Evolutionary conservation across 768 basidiomycete species (phyloP).

Genomic region (Boletus sp.): DNA sequence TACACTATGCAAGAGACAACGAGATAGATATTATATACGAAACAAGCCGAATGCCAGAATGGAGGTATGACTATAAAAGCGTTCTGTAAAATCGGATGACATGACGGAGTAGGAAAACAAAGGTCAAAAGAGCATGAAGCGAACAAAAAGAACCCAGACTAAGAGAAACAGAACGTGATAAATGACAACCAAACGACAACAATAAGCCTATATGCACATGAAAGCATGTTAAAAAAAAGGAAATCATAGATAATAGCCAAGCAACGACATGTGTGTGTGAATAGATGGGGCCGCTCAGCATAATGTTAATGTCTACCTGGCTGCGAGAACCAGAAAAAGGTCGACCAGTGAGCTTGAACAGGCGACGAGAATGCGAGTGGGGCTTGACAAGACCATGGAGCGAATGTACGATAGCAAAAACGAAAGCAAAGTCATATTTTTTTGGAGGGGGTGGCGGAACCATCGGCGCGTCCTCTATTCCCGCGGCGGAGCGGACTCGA

Average conservation of each 20-base stretch:
- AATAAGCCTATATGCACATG: constrained; percentile 27
- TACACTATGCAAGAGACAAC: constrained; percentile 26
- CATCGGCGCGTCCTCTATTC: constrained; percentile 24
- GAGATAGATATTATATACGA: constrained; percentile 34
- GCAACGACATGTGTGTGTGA: constrained; percentile 16
- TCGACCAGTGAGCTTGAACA: constrained; percentile 12
- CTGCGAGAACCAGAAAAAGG: constrained; percentile 6
- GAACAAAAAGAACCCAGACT: constrained; percentile 10
- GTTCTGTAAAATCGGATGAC: constrained; percentile 17
- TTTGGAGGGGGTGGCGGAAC: constrained; percentile 8
- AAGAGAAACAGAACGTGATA: constrained; percentile 20
- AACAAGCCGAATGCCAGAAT: constrained; percentile 19
- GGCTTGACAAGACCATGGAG: constrained; percentile 21
- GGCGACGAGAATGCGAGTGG: constrained; percentile 21
- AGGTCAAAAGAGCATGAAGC: constrained; percentile 4
- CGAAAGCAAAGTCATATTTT: constrained; percentile 31
- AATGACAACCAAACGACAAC: constrained; percentile 26
- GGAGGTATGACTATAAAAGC: constrained; percentile 17
- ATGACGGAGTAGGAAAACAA: constrained; percentile 11
- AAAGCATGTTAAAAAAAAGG: constrained; percentile 24
- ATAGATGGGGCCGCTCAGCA: constrained; percentile 23
- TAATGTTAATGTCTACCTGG: constrained; percentile 29
- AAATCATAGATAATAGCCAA: constrained; percentile 31
- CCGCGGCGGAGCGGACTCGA: constrained; percentile 26
- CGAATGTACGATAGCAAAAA: constrained; percentile 25